Conservation (phyloP, 1,284 basidiomycete genomes). For the Bjerkandera adusta region DNA sequence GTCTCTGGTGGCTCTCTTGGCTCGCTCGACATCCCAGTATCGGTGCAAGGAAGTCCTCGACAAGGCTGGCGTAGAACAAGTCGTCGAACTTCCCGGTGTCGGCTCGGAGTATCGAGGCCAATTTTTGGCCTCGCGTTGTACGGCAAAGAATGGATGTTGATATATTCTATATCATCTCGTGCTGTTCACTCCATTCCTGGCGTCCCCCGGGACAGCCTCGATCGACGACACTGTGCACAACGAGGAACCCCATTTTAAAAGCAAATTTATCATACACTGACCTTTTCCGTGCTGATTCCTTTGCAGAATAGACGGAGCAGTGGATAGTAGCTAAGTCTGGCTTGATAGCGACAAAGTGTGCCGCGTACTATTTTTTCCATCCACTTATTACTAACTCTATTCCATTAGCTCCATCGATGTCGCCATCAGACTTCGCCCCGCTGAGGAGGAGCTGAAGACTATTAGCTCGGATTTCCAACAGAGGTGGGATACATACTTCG, state of each 20-base stretch:
- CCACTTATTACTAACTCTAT: constrained; percentile 2
- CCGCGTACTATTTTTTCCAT: too few relatives aligned
- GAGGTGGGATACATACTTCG: constrained; percentile 42
- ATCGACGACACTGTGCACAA: constrained; percentile 18
- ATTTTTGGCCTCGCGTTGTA: background rate
- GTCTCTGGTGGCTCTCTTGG: constrained; percentile 53
- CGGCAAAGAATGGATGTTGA: background rate
- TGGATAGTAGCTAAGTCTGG: constrained; percentile 45
- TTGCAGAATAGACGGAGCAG: constrained; percentile 33
- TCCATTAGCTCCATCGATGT: constrained; percentile 36
- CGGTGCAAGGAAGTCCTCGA: constrained; percentile 35
- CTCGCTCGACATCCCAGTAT: constrained; percentile 40
- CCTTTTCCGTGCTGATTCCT: background rate
- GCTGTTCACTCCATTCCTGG: constrained; percentile 14
- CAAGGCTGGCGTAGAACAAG: constrained; percentile 35
- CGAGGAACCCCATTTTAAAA: constrained; percentile 10
- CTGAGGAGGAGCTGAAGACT: constrained; percentile 36
- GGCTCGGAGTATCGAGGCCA: constrained; percentile 48
- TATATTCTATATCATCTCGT: constrained; percentile 18
- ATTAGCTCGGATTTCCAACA: constrained; percentile 43
- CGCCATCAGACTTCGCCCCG: constrained; percentile 49
- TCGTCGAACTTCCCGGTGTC: constrained; percentile 55
- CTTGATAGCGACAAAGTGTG: constrained; percentile 49
- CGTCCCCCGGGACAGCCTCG: constrained; percentile 19
- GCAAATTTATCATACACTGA: constrained; percentile 4